Evolutionary conservation across 164 flowering plant species (phyloP).

Genomic region (Nymphaea thermarum): DNA sequence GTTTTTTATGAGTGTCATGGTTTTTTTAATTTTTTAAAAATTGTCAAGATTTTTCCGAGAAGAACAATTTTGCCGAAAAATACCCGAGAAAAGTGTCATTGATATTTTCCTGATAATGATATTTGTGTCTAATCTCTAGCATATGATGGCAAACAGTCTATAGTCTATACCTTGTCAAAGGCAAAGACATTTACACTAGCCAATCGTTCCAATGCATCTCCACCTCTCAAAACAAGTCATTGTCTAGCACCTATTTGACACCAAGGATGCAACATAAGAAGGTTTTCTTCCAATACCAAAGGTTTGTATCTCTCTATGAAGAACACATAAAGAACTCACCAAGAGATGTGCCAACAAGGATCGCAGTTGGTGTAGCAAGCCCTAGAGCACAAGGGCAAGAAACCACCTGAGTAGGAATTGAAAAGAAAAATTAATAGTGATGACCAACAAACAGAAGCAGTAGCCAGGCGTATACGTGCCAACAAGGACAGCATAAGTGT

Average conservation of each 20-base stretch:
- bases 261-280: slow-evolving; percentile 7
- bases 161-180: slow-evolving; percentile 81
- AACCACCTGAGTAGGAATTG: slow-evolving; percentile 54
- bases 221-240: slow-evolving; percentile 93
- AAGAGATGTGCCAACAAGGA: slow-evolving; percentile 88
- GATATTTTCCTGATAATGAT: neutral
- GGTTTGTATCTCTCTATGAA: no score
- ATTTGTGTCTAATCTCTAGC: neutral
- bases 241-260: slow-evolving; percentile 70
- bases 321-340: slow-evolving; percentile 33
- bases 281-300: no score
- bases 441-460: no score
- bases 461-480: no score
- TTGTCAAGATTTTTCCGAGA: neutral
- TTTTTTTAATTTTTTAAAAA: neutral
- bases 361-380: slow-evolving; percentile 97
- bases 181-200: slow-evolving; percentile 61
- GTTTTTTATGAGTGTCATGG: no score
- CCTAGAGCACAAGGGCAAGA: slow-evolving; percentile 98
- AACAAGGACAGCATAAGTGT: slow-evolving; percentile 36
- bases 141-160: no score
- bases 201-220: slow-evolving; percentile 90
- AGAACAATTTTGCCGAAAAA: neutral
- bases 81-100: neutral
- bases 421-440: no score